phyloP scores from a whole-genome alignment of 2,329 filamentous ascomycete species.

The Scolecobasidium constrictum region DNA sequence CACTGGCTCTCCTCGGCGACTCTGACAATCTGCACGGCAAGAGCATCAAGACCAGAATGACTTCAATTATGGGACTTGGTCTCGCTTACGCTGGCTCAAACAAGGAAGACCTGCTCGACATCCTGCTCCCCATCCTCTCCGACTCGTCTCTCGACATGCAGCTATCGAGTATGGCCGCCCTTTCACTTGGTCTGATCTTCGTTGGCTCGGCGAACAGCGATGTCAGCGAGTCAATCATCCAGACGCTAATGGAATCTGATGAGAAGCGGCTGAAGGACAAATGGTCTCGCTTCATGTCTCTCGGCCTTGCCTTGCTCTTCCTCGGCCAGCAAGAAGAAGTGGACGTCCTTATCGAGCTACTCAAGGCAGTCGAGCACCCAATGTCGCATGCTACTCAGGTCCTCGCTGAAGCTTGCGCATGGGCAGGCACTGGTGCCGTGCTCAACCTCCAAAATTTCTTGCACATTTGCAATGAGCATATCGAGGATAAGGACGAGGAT shows the following conservation, averaged over 20 bases:
- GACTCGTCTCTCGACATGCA: constrained; percentile 87
- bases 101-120: constrained; percentile 76
- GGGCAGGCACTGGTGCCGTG: constrained; percentile 94
- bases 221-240: constrained; percentile 84
- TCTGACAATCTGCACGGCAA: constrained; percentile 68
- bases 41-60: constrained; percentile 65
- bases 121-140: constrained; percentile 75
- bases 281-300: constrained; percentile 93
- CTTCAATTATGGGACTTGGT: constrained; percentile 91
- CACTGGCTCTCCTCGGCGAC: constrained; percentile 75
- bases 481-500: constrained; percentile 69
- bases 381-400: constrained; percentile 95
- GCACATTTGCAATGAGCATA: constrained; percentile 95
- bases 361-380: constrained; percentile 94
- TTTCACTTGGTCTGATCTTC: constrained; percentile 82
- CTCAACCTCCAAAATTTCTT: constrained; percentile 94
- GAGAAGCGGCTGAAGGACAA: constrained; percentile 90
- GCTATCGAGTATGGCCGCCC: constrained; percentile 87
- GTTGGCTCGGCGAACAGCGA: constrained; percentile 88
- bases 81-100: constrained; percentile 91
- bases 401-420: constrained; percentile 91
- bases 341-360: constrained; percentile 91
- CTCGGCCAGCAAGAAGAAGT: constrained; percentile 97
- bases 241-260: constrained; percentile 88
- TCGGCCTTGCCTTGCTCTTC: constrained; percentile 86